phyloP scores from a whole-genome alignment of 2,329 filamentous ascomycete species.

The Ophiostoma piceae region DNA sequence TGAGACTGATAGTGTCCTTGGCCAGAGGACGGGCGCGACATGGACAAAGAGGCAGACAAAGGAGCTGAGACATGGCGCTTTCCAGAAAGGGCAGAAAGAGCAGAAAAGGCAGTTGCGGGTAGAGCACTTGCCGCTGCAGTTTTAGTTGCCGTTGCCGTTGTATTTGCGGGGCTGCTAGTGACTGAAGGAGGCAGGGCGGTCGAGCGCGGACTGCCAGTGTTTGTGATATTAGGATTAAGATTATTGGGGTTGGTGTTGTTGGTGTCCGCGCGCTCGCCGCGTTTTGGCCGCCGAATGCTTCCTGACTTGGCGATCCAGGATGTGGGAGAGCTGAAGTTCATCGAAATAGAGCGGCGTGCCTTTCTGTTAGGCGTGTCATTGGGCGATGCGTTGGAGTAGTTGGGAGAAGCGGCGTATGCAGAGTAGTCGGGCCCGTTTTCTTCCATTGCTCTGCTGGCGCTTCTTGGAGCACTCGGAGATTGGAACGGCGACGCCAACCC shows the following conservation, averaged over 20 bases:
- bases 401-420: conserved; percentile 10
- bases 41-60: conserved; percentile 14
- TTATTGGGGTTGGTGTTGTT: conserved; percentile 13
- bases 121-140: not conserved
- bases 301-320: conserved; percentile 53
- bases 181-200: conserved; percentile 29
- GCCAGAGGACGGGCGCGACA: conserved; percentile 26
- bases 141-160: conserved; percentile 20
- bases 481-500: conserved; percentile 16
- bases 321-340: conserved; percentile 53
- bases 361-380: conserved; percentile 43
- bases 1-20: conserved; percentile 17
- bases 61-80: conserved; percentile 53
- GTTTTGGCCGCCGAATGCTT: conserved; percentile 53
- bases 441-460: not conserved
- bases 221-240: conserved; percentile 12
- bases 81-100: conserved; percentile 2
- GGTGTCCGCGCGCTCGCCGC: conserved; percentile 33
- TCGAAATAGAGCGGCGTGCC: conserved; percentile 52
- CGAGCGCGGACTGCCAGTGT: conserved; percentile 13
- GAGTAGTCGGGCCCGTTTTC: conserved; percentile 2
- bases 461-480: conserved; percentile 16
- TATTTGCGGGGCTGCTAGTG: conserved; percentile 31
- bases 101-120: not conserved
- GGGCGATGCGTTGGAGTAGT: conserved; percentile 26